Base-by-base conservation (phyloP, 768 basidiomycete genomes). In the Tephrocybe sp. region DNA sequence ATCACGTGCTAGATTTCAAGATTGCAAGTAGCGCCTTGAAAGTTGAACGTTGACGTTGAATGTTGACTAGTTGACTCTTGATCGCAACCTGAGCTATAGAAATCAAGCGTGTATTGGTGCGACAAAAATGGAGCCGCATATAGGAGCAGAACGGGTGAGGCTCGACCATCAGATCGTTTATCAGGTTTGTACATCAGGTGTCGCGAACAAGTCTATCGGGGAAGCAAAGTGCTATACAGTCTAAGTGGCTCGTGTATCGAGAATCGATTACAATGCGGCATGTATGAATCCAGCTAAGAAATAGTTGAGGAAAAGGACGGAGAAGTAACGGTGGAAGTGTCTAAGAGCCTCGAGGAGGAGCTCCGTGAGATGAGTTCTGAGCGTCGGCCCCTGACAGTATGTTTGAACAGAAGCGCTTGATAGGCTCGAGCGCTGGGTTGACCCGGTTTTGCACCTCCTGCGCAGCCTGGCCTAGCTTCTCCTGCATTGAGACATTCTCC, bases 401-500 rank as follows among this genome's bases (percentile, higher is more conserved):
- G 9, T 74, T 73, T 4, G 69, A 60, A 15, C 80, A 65, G 14
- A 71, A 67, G 51, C 75, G 74, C 50, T 69, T 68, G 21, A 81
- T 59, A 12, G 68, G 70, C 30, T 85, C 83, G 12, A 90, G 73
- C 45, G 88, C 63, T 17, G 88, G 88, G 23, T 71, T 71, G 20
- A 89, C 79, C 28, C 79, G 78, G 21, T 79, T 76, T 59, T 73
- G 78, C 21, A 90, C 84, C 48, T 86, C 81, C 46, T 74, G 68
- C 20, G 74, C 65, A 17, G 89, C 70, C 51, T 78, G 79, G 41
- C 66, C 58, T 15, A 82, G 76, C 72, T 88, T 90, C 50, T 88
- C 87, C 38, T 78, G 74, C 3, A 88, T 53, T 0, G 86, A 74
- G 15, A 84, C 60, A 46, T 86, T 77, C 50, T 81, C 77, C 30